Evolutionary conservation across 2,329 filamentous ascomycete genomes (phyloP).

Genomic region (Aspergillus pseudotamarii): DNA sequence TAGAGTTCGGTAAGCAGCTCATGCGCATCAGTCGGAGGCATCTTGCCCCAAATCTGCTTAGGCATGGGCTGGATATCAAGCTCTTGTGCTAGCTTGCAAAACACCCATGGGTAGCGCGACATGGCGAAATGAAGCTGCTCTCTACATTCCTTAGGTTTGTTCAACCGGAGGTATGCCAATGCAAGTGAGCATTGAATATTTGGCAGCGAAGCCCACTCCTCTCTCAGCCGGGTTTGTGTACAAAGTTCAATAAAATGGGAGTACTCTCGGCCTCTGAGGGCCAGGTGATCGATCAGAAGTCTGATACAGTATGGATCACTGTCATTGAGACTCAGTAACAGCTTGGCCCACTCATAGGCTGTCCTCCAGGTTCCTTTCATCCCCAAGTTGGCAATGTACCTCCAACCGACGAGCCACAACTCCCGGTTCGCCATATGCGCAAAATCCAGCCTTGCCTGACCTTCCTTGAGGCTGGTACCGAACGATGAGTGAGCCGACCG

Average conservation of each 20-base stretch:
- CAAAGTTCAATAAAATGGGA: conserved; percentile 74
- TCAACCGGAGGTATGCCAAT: conserved; percentile 73
- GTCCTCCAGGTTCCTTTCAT: conserved; percentile 94
- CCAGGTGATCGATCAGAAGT: conserved; percentile 80
- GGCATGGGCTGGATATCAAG: conserved; percentile 76
- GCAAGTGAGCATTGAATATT: conserved; percentile 77
- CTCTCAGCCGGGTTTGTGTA: conserved; percentile 52
- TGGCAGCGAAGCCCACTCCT: conserved; percentile 59
- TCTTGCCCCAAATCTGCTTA: conserved; percentile 78
- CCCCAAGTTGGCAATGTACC: conserved; percentile 82
- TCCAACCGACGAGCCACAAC: conserved; percentile 85
- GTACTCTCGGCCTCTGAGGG: conserved; percentile 77
- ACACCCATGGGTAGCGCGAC: conserved; percentile 78
- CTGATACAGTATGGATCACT: conserved; percentile 81
- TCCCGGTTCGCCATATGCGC: conserved; percentile 83
- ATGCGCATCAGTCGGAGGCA: conserved; percentile 66
- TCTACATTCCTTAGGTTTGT: conserved; percentile 67
- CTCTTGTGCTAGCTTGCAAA: conserved; percentile 76
- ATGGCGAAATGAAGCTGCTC: conserved; percentile 69
- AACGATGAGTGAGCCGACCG: conserved; percentile 84
- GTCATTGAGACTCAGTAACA: conserved; percentile 75
- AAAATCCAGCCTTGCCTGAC: conserved; percentile 81
- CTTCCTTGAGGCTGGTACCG: conserved; percentile 71
- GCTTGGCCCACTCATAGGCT: conserved; percentile 88
- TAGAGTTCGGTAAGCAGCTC: conserved; percentile 76